Percentiles rank a stretch among this genome's conserved stretches.
Evolutionary conservation across 2,329 filamentous ascomycete genomes (phyloP).

Genomic region (Ampelomyces quisqualis): DNA sequence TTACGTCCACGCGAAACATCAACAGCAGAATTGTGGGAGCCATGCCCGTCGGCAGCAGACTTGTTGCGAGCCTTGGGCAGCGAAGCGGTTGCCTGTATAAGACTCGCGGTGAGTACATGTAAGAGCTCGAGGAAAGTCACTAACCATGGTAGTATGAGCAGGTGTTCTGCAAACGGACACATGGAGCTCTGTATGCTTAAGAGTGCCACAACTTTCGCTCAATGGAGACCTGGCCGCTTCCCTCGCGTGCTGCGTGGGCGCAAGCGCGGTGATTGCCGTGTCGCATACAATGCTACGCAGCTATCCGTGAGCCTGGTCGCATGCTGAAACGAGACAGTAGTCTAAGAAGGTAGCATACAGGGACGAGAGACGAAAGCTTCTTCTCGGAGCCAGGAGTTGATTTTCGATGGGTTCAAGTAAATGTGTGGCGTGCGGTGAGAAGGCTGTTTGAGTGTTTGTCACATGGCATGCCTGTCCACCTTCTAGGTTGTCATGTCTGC

Average conservation of each 20-base stretch:
- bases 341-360: conserved; percentile 11
- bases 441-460: conserved; percentile 13
- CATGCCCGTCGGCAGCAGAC: background rate
- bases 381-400: conserved; percentile 3
- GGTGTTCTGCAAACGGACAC: conserved; percentile 21
- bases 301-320: conserved; percentile 23
- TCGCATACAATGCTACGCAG: conserved; percentile 27
- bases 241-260: conserved; percentile 38
- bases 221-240: conserved; percentile 28
- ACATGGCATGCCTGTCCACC: conserved; percentile 22
- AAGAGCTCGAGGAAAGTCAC: conserved; percentile 13
- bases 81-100: conserved; percentile 12
- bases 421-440: conserved; percentile 13
- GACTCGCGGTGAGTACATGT: conserved; percentile 16
- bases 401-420: conserved; percentile 8
- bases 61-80: conserved; percentile 5
- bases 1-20: conserved; percentile 23
- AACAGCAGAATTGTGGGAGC: conserved; percentile 8
- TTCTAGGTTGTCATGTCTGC: conserved; percentile 30
- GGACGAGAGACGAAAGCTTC: conserved; percentile 4
- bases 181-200: conserved; percentile 17
- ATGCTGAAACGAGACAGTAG: conserved; percentile 28
- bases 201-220: conserved; percentile 30
- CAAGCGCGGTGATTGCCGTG: conserved; percentile 29
- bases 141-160: conserved; percentile 19